A percentile compares a stretch with the other conserved stretches of the same genome.
These are phyloP conservation scores for Phaeosphaeria sp. DNA, from an alignment of 2,329 filamentous ascomycete species.

Conservation along the genomic window DNA sequence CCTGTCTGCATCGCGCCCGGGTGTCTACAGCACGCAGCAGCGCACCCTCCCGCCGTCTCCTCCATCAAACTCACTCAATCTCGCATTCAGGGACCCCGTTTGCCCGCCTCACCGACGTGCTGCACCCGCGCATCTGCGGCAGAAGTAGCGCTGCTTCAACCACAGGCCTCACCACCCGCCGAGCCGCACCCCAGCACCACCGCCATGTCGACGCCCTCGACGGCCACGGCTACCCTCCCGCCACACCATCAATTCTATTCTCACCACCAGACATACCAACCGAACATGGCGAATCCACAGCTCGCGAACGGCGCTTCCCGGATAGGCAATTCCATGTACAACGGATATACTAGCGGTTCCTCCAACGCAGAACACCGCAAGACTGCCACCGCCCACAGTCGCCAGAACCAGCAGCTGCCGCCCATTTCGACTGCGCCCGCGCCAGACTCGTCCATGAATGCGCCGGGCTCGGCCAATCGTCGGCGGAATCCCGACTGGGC, in stretches of 20 bases:
- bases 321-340: slow-evolving; percentile 47
- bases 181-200: slow-evolving; percentile 25
- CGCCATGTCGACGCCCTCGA: slow-evolving; percentile 53
- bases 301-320: slow-evolving; percentile 39
- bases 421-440: slow-evolving; percentile 28
- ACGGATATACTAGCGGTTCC: slow-evolving; percentile 46
- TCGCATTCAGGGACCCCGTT: slow-evolving; percentile 12
- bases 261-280: slow-evolving; percentile 48
- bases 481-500: slow-evolving; percentile 48
- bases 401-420: slow-evolving; percentile 42
- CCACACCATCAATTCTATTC: slow-evolving; percentile 50
- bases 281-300: slow-evolving; percentile 44
- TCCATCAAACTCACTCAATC: slow-evolving; percentile 15
- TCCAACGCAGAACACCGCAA: slow-evolving; percentile 47
- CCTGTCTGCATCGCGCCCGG: slow-evolving; percentile 20
- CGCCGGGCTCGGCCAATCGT: slow-evolving; percentile 20
- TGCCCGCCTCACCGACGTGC: slow-evolving; percentile 20
- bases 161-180: slow-evolving; percentile 28
- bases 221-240: slow-evolving; percentile 51
- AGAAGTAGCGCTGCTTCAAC: slow-evolving; percentile 39
- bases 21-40: slow-evolving; percentile 20
- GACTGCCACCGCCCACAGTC: slow-evolving; percentile 41
- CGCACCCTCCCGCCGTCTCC: slow-evolving; percentile 15
- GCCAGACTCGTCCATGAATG: slow-evolving; percentile 33
- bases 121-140: slow-evolving; percentile 4